phyloP scores from a whole-genome alignment of 306 rosid genomes.

The Acacia confusa region DNA sequence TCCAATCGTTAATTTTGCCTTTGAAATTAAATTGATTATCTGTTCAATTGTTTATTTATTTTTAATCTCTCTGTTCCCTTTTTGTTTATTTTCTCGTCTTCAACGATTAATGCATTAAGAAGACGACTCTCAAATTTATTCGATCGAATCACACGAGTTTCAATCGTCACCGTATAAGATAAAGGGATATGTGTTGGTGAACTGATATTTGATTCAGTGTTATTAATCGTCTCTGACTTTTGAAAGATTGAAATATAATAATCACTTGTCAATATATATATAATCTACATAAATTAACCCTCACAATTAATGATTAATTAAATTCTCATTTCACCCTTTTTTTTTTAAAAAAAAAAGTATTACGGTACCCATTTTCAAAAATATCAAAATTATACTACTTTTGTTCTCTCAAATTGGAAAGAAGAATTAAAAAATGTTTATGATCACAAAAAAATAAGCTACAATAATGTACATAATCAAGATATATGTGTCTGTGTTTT shows the following conservation, averaged over 20 bases:
- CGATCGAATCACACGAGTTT: neutral
- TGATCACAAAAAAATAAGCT: neutral
- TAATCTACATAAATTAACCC: neutral
- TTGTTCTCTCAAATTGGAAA: neutral
- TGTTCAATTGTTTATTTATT: neutral
- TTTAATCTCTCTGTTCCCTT: neutral
- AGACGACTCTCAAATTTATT: neutral
- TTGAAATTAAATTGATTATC: neutral
- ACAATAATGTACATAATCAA: neutral
- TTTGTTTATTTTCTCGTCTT: neutral
- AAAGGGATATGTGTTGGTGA: neutral
- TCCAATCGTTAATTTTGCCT: slow-evolving; percentile 1
- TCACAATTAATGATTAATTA: neutral
- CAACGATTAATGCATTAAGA: neutral
- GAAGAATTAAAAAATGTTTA: neutral
- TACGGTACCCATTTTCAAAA: neutral
- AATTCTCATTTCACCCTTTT: neutral
- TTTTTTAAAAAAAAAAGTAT: neutral
- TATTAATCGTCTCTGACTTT: neutral
- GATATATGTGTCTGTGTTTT: too few relatives aligned
- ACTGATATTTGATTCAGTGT: neutral
- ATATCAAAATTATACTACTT: neutral
- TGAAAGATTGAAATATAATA: neutral
- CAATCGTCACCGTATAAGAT: neutral
- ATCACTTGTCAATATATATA: neutral